These are phyloP conservation scores for Blepharisma japonicum DNA, from an alignment of 73 alveolate species.

Conservation along the genomic window DNA sequence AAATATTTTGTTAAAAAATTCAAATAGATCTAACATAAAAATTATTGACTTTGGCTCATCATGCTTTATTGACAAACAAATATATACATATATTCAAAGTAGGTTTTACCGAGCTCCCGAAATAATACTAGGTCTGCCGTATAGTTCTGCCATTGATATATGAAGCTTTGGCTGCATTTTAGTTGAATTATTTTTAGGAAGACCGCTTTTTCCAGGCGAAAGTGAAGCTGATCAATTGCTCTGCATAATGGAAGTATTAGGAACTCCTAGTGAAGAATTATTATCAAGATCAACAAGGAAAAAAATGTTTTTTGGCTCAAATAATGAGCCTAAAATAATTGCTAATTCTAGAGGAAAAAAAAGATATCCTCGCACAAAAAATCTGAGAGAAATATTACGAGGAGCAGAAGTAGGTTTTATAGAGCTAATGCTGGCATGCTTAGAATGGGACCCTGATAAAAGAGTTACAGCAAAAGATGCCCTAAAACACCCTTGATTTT, in stretches of 20 bases:
- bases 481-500: neutral
- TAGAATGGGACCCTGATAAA: slow-evolving; percentile 78
- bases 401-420: slow-evolving; percentile 8
- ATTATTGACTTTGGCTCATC: slow-evolving; percentile 89
- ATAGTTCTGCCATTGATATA: slow-evolving; percentile 70
- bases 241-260: slow-evolving; percentile 28
- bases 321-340: slow-evolving; percentile 10
- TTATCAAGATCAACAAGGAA: neutral
- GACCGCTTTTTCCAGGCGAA: slow-evolving; percentile 40
- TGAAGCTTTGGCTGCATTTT: slow-evolving; percentile 82
- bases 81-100: slow-evolving; percentile 55
- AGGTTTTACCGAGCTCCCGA: slow-evolving; percentile 74
- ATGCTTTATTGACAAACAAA: slow-evolving; percentile 57
- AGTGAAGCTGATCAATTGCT: slow-evolving; percentile 36
- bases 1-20: slow-evolving; percentile 68
- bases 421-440: slow-evolving; percentile 58
- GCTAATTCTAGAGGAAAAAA: slow-evolving; percentile 12
- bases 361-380: slow-evolving; percentile 37
- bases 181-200: slow-evolving; percentile 36
- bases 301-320: slow-evolving; percentile 18
- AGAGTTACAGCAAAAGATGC: slow-evolving; percentile 77
- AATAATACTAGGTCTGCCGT: slow-evolving; percentile 53
- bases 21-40: slow-evolving; percentile 64
- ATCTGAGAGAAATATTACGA: neutral
- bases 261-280: neutral